These are phyloP conservation scores for Phytophthora citricola DNA, from an alignment of 352 stramenopile genomes.

Conservation along the genomic window DNA sequence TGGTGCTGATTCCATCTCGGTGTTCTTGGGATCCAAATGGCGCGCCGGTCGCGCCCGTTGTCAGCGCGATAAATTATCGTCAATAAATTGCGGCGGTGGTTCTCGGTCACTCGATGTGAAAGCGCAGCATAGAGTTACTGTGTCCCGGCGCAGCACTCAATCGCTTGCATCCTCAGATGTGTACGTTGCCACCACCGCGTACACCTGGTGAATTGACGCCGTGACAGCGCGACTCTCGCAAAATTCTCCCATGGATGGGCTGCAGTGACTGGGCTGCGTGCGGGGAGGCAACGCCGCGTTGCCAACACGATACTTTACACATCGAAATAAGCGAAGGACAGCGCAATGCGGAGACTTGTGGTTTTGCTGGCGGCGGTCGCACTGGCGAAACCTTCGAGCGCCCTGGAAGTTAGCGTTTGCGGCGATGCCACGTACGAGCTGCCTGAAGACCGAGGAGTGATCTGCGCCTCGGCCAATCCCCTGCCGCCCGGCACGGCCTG, in stretches of 20 bases:
- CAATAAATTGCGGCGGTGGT: slow-evolving; percentile 6
- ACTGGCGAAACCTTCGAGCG: slow-evolving; percentile 12
- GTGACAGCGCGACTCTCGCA: slow-evolving; percentile 19
- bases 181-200: slow-evolving; percentile 7
- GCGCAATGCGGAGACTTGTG: slow-evolving; percentile 24
- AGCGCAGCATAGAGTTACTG: slow-evolving; percentile 17
- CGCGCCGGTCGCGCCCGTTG: background rate
- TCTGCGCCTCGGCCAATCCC: slow-evolving; percentile 54
- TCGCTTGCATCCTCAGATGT: slow-evolving; percentile 26
- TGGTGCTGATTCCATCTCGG: slow-evolving; percentile 2
- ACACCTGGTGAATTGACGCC: slow-evolving; percentile 22
- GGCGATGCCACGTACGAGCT: slow-evolving; percentile 40
- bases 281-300: background rate
- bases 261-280: slow-evolving; percentile 10
- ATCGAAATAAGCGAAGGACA: slow-evolving; percentile 23
- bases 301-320: slow-evolving; percentile 17
- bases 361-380: background rate
- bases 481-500: slow-evolving; percentile 35
- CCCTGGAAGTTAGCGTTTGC: slow-evolving; percentile 32
- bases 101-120: background rate
- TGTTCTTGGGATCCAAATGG: slow-evolving; percentile 29
- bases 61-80: slow-evolving; percentile 3
- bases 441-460: slow-evolving; percentile 37
- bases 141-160: slow-evolving; percentile 21
- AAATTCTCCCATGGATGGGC: slow-evolving; percentile 36